Evolutionary conservation across 2,329 filamentous ascomycete species (phyloP), one percentile per base, ranked within the genome.

Genomic region (Diplodia intermedia): DNA sequence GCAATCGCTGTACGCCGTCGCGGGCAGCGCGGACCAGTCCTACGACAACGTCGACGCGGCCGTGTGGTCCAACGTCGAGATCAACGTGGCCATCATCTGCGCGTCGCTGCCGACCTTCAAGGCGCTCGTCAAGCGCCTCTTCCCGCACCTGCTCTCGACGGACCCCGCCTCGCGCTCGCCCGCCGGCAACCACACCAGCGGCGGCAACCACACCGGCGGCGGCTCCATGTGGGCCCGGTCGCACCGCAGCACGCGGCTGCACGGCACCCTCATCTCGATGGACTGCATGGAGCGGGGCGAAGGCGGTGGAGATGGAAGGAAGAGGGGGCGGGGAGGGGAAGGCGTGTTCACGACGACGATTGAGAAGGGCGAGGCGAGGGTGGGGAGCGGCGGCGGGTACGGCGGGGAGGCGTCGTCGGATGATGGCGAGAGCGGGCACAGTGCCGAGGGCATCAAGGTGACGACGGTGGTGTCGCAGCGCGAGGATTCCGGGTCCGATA

Each of bases 11-110:
- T 72, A 75, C 29, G 53, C 60, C 11, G 72, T 79, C 23, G 70
- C 76, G 8, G 74, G 75, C 55, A 77, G 73, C 18, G 70, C 26
- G 1, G 76, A 79, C 52, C 71, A 74, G 1, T 75, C 76, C 5
- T 78, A 74, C 63, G 74, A 79, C 56, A 79, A 78, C 65, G 62
- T 71, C 6, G 70, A 73, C 26, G 73, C 76, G 11, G 77, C 76
- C 0, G 72, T 74, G 18, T 77, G 73, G 71, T 72, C 71, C 2
- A 71, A 72, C 9, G 70, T 77, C 20, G 74, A 76, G 55, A 71
- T 76, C 71, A 71, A 75, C 69, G 69, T 77, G 3, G 75, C 74
- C n/a, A 75, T 76, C 61, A 73, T 73, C 23, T 75, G 74, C 14
- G 73, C 75, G n/a, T 75, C 72, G 26, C 72, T 76, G 0, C 75